Evolutionary conservation across 176 grass and related monocot genomes (phyloP).

Genomic region (Elymus sibiricus): DNA sequence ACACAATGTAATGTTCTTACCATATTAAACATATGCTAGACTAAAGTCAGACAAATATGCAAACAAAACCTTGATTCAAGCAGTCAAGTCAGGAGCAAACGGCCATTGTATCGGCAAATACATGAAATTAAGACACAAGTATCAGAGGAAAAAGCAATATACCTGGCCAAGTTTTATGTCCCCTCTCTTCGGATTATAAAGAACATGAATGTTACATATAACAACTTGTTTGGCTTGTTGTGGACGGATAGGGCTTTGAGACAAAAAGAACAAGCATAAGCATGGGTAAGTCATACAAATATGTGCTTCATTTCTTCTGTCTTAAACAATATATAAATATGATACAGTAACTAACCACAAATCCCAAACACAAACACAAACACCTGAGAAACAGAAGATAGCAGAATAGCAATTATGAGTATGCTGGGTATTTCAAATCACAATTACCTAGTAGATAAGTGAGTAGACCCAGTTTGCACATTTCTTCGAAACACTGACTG

Average conservation of each 20-base stretch:
- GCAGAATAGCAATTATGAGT: neutral
- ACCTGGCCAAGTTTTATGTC: constrained; percentile 97
- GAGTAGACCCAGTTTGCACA: constrained; percentile 44
- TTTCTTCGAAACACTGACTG: constrained; percentile 47
- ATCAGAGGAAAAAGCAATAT: constrained; percentile 19
- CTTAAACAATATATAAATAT: neutral
- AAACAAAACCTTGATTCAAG: constrained; percentile 7
- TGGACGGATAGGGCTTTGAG: constrained; percentile 42
- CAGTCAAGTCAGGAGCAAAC: neutral
- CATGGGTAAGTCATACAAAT: constrained; percentile 20
- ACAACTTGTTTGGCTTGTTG: constrained; percentile 59
- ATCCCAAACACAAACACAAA: neutral
- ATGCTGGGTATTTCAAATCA: neutral
- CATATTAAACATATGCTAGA: neutral
- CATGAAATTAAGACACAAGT: constrained; percentile 5
- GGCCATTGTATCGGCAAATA: neutral
- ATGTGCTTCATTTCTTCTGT: constrained; percentile 15
- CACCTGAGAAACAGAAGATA: constrained; percentile 6
- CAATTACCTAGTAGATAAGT: constrained; percentile 55
- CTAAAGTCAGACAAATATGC: neutral
- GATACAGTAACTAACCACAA: neutral
- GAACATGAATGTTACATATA: constrained; percentile 89
- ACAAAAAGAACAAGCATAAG: constrained; percentile 15
- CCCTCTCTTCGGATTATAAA: constrained; percentile 97
- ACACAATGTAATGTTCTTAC: neutral